A percentile compares a stretch with the other conserved stretches of the same genome.
Evolutionary conservation across 2,329 filamentous ascomycete species (phyloP).

Genomic region (Penicillium sp.): DNA sequence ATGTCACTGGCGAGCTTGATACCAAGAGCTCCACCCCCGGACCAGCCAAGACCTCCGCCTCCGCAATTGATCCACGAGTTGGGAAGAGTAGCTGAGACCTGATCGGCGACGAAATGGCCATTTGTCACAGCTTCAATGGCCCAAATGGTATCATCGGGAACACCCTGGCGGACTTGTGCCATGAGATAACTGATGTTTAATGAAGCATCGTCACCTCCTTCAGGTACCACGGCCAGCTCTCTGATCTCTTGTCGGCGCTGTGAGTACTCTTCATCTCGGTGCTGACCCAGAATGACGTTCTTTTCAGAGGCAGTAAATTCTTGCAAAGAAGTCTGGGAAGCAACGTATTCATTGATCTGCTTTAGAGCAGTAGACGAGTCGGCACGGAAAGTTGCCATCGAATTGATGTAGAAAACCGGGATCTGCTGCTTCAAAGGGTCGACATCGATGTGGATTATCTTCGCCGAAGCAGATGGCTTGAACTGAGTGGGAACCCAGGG

Average conservation of each 20-base stretch:
- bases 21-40: slow-evolving; percentile 71
- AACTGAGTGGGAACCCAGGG: slow-evolving; percentile 87
- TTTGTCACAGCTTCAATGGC: slow-evolving; percentile 78
- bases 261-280: slow-evolving; percentile 60
- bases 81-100: slow-evolving; percentile 66
- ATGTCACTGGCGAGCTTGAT: slow-evolving; percentile 70
- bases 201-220: slow-evolving; percentile 57
- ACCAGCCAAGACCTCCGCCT: slow-evolving; percentile 79
- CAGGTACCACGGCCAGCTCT: slow-evolving; percentile 55
- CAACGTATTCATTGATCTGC: slow-evolving; percentile 68
- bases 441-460: slow-evolving; percentile 65
- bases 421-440: slow-evolving; percentile 73
- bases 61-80: slow-evolving; percentile 81
- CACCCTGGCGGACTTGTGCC: slow-evolving; percentile 56
- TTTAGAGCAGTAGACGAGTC: slow-evolving; percentile 65
- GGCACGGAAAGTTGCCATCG: slow-evolving; percentile 66
- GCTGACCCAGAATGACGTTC: slow-evolving; percentile 52
- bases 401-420: slow-evolving; percentile 70
- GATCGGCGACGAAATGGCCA: slow-evolving; percentile 66
- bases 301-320: slow-evolving; percentile 44
- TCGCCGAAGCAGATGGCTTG: slow-evolving; percentile 57
- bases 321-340: slow-evolving; percentile 46
- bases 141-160: slow-evolving; percentile 69
- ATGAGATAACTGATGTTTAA: slow-evolving; percentile 63
- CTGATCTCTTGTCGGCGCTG: slow-evolving; percentile 62